These are phyloP conservation scores for Dimocarpus longan DNA, from an alignment of 345 rosid species.

Conservation along the genomic window DNA sequence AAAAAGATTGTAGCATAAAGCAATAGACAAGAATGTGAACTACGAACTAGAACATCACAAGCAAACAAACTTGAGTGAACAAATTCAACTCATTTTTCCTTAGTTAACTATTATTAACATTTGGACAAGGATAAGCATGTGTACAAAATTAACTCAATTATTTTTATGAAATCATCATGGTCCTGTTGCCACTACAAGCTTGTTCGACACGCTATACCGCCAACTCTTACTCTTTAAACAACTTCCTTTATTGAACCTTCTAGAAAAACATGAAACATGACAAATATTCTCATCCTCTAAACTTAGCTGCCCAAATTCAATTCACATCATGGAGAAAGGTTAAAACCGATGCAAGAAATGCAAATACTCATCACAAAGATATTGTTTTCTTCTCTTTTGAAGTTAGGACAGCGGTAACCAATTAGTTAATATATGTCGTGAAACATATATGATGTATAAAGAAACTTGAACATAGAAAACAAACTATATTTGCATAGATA, in stretches of 20 bases:
- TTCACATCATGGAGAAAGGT: neutral
- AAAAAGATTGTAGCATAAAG: neutral
- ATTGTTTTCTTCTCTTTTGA: neutral
- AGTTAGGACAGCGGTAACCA: neutral
- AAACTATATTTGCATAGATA: neutral
- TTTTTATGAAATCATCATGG: neutral
- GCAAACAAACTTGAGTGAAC: neutral
- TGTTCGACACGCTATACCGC: neutral
- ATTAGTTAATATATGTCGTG: neutral
- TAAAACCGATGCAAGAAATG: neutral
- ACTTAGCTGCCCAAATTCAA: neutral
- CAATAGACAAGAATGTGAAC: neutral
- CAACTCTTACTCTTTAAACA: neutral
- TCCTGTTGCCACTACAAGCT: neutral
- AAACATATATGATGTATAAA: neutral
- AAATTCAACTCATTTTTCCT: neutral
- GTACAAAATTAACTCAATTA: too few relatives aligned
- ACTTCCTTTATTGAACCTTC: neutral
- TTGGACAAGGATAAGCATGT: neutral
- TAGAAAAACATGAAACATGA: neutral
- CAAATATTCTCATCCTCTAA: constrained; percentile 5
- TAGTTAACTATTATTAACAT: neutral
- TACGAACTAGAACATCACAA: neutral
- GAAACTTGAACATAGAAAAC: neutral
- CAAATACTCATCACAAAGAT: neutral